Percentiles rank a stretch among this genome's conserved stretches.
These are phyloP conservation scores for Pseudogymnoascus verrucosus DNA, from an alignment of 2,329 filamentous ascomycete genomes.

Conservation along the genomic window DNA sequence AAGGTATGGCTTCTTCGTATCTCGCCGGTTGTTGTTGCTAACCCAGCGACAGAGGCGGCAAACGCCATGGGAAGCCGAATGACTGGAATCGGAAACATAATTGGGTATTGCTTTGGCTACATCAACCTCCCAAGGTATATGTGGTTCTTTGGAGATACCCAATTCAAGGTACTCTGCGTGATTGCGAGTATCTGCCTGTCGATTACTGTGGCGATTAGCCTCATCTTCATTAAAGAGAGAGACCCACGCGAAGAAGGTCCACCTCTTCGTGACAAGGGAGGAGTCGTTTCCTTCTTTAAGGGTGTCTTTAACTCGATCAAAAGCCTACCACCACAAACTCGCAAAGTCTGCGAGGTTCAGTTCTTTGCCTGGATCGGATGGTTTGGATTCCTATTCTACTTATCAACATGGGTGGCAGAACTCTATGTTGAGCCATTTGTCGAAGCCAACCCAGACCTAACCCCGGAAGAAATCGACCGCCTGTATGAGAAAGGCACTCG, in stretches of 20 bases:
- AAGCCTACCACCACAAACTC: constrained; percentile 72
- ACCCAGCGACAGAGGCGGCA: constrained; percentile 54
- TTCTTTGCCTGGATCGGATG: constrained; percentile 90
- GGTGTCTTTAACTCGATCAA: constrained; percentile 69
- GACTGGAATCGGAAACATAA: constrained; percentile 80
- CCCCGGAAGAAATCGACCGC: constrained; percentile 64
- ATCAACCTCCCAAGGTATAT: constrained; percentile 66
- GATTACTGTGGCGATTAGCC: constrained; percentile 63
- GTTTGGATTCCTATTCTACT: constrained; percentile 94
- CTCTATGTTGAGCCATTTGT: constrained; percentile 84
- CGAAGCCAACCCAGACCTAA: constrained; percentile 67
- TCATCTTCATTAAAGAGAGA: constrained; percentile 62
- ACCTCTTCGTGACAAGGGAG: constrained; percentile 49
- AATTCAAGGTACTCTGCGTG: constrained; percentile 88
- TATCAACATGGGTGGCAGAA: constrained; percentile 86
- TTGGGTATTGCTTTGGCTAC: constrained; percentile 84
- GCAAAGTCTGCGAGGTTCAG: constrained; percentile 72
- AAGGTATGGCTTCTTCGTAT: constrained; percentile 37
- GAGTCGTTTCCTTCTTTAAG: constrained; percentile 70
- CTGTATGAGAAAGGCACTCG: constrained; percentile 81
- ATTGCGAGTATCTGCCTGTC: constrained; percentile 70
- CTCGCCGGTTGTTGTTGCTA: constrained; percentile 1
- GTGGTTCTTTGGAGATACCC: constrained; percentile 74
- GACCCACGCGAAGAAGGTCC: constrained; percentile 69
- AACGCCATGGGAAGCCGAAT: constrained; percentile 92